Evolutionary conservation across 208 protist species (phyloP).

Genomic region (Porcisia deanei): DNA sequence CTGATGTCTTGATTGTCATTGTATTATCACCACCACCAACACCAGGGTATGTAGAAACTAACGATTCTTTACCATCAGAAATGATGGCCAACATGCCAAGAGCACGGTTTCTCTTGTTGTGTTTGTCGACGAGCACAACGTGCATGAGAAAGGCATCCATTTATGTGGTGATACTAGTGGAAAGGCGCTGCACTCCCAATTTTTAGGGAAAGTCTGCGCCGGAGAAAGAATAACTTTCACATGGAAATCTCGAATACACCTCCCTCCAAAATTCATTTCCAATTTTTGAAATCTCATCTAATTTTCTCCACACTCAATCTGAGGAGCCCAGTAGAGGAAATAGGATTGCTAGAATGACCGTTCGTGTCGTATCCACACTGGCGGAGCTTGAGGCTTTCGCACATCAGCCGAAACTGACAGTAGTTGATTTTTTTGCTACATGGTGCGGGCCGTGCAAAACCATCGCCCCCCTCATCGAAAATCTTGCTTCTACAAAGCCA

Average conservation of each 20-base stretch:
- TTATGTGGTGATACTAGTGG: neutral
- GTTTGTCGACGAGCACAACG: no score
- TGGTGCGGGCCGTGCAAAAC: conserved; percentile 72
- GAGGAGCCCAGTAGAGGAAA: neutral
- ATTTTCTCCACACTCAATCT: conserved; percentile 17
- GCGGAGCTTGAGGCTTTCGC: conserved; percentile 48
- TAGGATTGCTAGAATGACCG: conserved; percentile 32
- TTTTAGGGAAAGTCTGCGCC: no score
- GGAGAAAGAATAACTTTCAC: no score
- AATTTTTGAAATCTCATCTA: neutral
- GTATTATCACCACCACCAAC: neutral
- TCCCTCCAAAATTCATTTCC: no score
- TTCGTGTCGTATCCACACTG: conserved; percentile 36
- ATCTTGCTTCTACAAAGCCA: conserved; percentile 46
- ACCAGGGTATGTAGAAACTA: neutral
- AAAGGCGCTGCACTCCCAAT: no score
- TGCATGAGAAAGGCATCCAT: no score
- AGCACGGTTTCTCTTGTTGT: neutral
- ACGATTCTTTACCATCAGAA: neutral
- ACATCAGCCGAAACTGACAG: conserved; percentile 49
- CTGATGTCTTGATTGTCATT: conserved; percentile 3
- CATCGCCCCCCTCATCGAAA: conserved; percentile 61
- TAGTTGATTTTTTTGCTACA: conserved; percentile 78
- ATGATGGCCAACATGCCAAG: neutral
- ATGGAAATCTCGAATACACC: no score